phyloP scores from a whole-genome alignment of 2,329 filamentous ascomycete species.

The Penicillium expansum region DNA sequence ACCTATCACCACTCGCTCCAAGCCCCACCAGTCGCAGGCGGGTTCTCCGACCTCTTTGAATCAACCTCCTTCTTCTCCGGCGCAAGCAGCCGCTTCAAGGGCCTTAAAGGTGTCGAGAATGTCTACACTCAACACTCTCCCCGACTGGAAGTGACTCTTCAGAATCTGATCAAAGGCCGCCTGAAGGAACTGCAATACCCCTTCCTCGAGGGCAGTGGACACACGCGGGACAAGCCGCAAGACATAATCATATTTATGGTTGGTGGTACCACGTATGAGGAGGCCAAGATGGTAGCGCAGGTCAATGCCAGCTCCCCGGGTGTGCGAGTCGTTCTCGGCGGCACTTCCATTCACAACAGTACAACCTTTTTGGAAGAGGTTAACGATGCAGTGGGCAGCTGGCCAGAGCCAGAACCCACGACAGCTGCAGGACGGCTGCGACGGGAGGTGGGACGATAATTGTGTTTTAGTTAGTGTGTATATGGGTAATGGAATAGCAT shows the following conservation, averaged over 20 bases:
- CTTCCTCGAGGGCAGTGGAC: constrained; percentile 83
- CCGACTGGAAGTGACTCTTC: constrained; percentile 78
- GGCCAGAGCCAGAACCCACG: constrained; percentile 69
- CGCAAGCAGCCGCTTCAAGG: constrained; percentile 83
- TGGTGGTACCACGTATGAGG: constrained; percentile 91
- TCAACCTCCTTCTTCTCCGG: constrained; percentile 86
- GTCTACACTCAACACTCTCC: constrained; percentile 98
- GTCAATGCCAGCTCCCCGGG: constrained; percentile 90
- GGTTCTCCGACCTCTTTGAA: constrained; percentile 89
- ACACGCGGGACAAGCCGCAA: constrained; percentile 91
- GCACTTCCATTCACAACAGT: constrained; percentile 85
- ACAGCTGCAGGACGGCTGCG: constrained; percentile 62
- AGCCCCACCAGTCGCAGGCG: constrained; percentile 68
- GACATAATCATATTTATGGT: constrained; percentile 95
- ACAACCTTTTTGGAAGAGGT: constrained; percentile 86
- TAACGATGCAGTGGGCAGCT: constrained; percentile 79
- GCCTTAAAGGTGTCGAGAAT: constrained; percentile 95
- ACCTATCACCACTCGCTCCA: constrained; percentile 85
- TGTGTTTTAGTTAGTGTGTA: background rate
- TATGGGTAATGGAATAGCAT: constrained; percentile 1
- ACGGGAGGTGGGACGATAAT: constrained; percentile 57
- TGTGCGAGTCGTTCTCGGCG: constrained; percentile 82
- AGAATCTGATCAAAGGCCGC: constrained; percentile 89
- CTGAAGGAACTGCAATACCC: constrained; percentile 85
- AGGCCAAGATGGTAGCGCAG: constrained; percentile 92